Evolutionary conservation across 106 monocot genomes (phyloP).

Genomic region (Dendrobium chrysotoxum): DNA sequence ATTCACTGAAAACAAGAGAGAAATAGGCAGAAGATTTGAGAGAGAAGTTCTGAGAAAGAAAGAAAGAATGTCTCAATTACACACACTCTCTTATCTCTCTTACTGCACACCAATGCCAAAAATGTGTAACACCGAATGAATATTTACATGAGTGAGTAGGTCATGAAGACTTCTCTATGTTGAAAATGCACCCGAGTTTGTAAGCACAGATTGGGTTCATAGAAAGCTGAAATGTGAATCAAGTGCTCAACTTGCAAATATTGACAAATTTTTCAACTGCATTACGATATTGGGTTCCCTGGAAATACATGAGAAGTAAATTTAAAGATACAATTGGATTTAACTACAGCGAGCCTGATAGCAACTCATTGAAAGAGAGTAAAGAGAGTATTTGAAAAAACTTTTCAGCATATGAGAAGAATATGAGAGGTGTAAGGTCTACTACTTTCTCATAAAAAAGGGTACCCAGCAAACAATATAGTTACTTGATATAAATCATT

Average conservation of each 20-base stretch:
- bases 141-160: no score
- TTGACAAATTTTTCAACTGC: slow-evolving; percentile 78
- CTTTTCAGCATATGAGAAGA: background rate
- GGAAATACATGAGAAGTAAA: background rate
- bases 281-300: slow-evolving; percentile 96
- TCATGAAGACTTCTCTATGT: background rate
- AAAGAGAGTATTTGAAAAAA: background rate
- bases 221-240: background rate
- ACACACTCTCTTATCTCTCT: no score
- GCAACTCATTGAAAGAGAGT: background rate
- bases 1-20: no score
- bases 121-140: no score
- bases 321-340: background rate
- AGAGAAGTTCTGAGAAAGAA: no score
- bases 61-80: no score
- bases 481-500: background rate
- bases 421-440: background rate
- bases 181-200: background rate
- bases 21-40: no score
- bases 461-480: background rate
- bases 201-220: background rate
- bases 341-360: background rate
- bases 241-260: slow-evolving; percentile 88
- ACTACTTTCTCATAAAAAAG: background rate
- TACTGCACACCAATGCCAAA: no score